Base-by-base conservation (phyloP, 2,329 filamentous ascomycete genomes). In the Cytospora piceicola region DNA sequence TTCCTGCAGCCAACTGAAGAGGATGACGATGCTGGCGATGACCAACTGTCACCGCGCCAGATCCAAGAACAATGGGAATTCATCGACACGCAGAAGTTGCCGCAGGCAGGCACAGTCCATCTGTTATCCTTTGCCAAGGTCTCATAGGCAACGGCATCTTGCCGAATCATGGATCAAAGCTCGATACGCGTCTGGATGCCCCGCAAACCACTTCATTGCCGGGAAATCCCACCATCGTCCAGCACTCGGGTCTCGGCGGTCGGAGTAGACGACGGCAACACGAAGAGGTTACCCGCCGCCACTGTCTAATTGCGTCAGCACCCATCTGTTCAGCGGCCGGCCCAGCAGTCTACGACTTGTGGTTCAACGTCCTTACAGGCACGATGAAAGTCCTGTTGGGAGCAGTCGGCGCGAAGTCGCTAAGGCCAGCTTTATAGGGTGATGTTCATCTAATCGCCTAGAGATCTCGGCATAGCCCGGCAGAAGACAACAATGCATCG, bases 371-470 rank as follows among this genome's bases (percentile, higher is more conserved):
- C 27, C 46, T 74, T 60, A 59, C 69, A 49, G 64, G 67, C 69
- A 58, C 71, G 39, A 61, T 74, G 51, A 69, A 73, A 72, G 69
- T 73, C 72, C 73, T 75, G 73, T 72, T 67, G 73, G 72, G 68
- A 72, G 72, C 68, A 66, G 68, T 62, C 57, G 70, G 67, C 49
- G 71, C 70, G n/a, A 69, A 67, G 17, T 70, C 72, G 56, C 65
- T 69, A 55, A 36, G 36, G 32, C 54, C 77, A 4, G 22, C 78
- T 85, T 46, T 79, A 80, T 70, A 83, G 83, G 24, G 77, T 84
- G 14, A 80, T 80, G 1, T 74, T 87, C 20, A 66, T 86, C 39
- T 83, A 81, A 69, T 81, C 82, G 0, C 81, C 78, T 3, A 83
- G 82, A n/a, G 82, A 85, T 71, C 78, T 75, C 53, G 83, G 82